Conservation (phyloP, 2,329 filamentous ascomycete species). For the Colletotrichum graminicola region DNA sequence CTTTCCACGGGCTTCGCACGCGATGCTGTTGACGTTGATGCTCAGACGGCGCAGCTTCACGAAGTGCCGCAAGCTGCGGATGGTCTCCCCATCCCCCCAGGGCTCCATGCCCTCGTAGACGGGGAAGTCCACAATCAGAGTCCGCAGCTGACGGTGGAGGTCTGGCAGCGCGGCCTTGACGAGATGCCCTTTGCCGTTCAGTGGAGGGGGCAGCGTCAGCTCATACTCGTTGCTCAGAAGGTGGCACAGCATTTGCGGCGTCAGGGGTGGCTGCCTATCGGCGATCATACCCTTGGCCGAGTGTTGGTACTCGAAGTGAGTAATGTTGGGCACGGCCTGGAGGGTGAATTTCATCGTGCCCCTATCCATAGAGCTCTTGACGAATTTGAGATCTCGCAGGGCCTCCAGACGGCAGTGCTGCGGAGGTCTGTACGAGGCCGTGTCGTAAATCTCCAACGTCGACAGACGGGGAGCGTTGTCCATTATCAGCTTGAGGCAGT, state of each 20-base stretch:
- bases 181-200: neutral
- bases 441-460: slow-evolving; percentile 5
- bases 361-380: slow-evolving; percentile 3
- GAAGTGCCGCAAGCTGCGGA: neutral
- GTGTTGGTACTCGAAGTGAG: slow-evolving; percentile 9
- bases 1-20: too few relatives aligned
- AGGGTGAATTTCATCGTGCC: slow-evolving; percentile 2
- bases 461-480: neutral
- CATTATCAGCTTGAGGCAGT: neutral
- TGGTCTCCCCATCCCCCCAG: neutral
- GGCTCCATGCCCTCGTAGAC: neutral
- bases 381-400: neutral
- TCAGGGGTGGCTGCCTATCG: neutral
- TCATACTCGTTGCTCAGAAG: slow-evolving; percentile 16
- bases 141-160: slow-evolving; percentile 11
- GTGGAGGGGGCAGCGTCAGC: neutral
- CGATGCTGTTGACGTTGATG: slow-evolving; percentile 11
- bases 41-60: neutral
- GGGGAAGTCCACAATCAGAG: slow-evolving; percentile 4
- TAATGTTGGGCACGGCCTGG: slow-evolving; percentile 5
- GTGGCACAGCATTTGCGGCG: slow-evolving; percentile 9
- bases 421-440: neutral
- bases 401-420: neutral
- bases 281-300: neutral
- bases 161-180: neutral